Evolutionary conservation across 2,329 filamentous ascomycete genomes (phyloP).

Genomic region (Sporothrix pseudoabietina): DNA sequence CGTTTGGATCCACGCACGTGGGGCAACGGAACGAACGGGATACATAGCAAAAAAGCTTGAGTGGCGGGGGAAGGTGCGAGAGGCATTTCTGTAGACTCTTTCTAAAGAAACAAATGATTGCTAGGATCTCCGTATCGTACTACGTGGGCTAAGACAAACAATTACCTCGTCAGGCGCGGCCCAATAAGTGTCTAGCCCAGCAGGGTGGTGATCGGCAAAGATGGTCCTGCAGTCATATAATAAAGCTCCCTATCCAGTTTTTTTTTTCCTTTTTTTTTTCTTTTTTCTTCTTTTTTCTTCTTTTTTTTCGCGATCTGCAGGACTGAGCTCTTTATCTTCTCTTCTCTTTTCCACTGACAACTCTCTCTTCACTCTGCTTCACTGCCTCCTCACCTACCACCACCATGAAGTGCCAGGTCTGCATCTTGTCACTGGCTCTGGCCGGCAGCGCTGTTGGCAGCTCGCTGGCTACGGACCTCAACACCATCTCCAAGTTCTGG

Average conservation of each 20-base stretch:
- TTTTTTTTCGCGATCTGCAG: neutral
- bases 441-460: constrained; percentile 28
- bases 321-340: neutral
- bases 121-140: neutral
- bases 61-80: constrained; percentile 3
- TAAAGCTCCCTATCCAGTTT: constrained; percentile 7
- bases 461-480: constrained; percentile 38
- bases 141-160: neutral
- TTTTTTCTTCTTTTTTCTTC: neutral
- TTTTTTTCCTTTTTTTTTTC: neutral
- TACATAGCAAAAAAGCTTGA: neutral
- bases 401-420: constrained; percentile 29
- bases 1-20: constrained; percentile 8
- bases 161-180: neutral
- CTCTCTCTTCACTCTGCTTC: neutral
- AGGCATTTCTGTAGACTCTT: neutral
- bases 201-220: constrained; percentile 5
- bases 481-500: constrained; percentile 43
- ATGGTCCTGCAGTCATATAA: constrained; percentile 1
- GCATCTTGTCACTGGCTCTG: constrained; percentile 23
- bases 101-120: neutral
- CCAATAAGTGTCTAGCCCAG: neutral
- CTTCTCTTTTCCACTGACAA: neutral
- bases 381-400: no score
- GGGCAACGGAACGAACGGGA: neutral